Evolutionary conservation across 805 yeast genomes (phyloP).

Genomic region (Wickerhamiella dianesei): DNA sequence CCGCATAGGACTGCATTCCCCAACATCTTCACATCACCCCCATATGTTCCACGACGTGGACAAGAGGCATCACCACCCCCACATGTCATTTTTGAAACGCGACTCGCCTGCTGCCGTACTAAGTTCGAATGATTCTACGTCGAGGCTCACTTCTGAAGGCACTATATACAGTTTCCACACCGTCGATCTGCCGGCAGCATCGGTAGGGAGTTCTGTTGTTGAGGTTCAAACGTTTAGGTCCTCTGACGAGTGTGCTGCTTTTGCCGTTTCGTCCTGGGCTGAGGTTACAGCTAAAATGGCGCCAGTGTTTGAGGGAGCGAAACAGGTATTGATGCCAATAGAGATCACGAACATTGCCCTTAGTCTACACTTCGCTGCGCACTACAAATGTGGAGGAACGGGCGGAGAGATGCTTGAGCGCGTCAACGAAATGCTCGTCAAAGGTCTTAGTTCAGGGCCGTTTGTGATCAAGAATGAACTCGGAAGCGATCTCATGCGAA

Average conservation of each 20-base stretch:
- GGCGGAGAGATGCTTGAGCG: slow-evolving; percentile 32
- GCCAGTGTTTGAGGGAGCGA: slow-evolving; percentile 33
- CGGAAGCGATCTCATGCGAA: slow-evolving; percentile 18
- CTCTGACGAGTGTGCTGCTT: slow-evolving; percentile 26
- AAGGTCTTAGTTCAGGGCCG: slow-evolving; percentile 26
- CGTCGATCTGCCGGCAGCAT: slow-evolving; percentile 1
- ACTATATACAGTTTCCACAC: slow-evolving; percentile 29
- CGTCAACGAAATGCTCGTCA: slow-evolving; percentile 32
- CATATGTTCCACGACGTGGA: slow-evolving; percentile 7
- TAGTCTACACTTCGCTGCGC: slow-evolving; percentile 28
- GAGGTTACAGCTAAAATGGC: slow-evolving; percentile 31
- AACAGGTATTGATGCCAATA: slow-evolving; percentile 29
- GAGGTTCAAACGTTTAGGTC: slow-evolving; percentile 19
- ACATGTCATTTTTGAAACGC: slow-evolving; percentile 27
- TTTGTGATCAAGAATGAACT: slow-evolving; percentile 14
- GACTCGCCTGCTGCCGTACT: slow-evolving; percentile 27
- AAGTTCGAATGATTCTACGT: slow-evolving; percentile 33
- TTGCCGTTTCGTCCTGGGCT: slow-evolving; percentile 38
- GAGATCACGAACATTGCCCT: slow-evolving; percentile 45
- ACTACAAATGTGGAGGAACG: slow-evolving; percentile 28
- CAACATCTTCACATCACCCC: slow-evolving; percentile 10
- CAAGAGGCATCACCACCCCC: slow-evolving; percentile 16
- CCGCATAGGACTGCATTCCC: slow-evolving; percentile 20
- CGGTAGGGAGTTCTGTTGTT: slow-evolving; percentile 2
- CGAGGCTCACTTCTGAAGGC: slow-evolving; percentile 30